Evolutionary conservation across 805 yeast species (phyloP).

Genomic region (Barnettozyma pratensis): DNA sequence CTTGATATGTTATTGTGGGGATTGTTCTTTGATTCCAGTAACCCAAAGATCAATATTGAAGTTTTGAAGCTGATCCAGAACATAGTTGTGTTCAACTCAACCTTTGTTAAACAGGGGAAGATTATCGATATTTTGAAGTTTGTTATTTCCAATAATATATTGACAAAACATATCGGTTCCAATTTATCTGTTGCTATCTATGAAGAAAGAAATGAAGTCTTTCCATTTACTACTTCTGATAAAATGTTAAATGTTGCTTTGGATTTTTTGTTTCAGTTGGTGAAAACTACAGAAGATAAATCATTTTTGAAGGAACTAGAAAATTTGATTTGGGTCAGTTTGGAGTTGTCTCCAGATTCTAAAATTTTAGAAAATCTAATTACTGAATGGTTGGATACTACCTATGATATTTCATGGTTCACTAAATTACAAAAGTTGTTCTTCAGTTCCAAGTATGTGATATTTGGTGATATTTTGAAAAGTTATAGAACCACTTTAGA

Average conservation of each 20-base stretch:
- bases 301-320: constrained; percentile 43
- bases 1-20: constrained; percentile 34
- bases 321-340: constrained; percentile 55
- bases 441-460: constrained; percentile 37
- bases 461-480: constrained; percentile 36
- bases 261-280: constrained; percentile 52
- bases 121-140: constrained; percentile 30
- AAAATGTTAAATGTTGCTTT: constrained; percentile 41
- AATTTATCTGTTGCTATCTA: constrained; percentile 31
- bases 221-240: constrained; percentile 40
- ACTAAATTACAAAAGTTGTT: constrained; percentile 46
- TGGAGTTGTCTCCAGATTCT: constrained; percentile 41
- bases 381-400: constrained; percentile 55
- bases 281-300: constrained; percentile 46
- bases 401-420: constrained; percentile 52
- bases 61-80: constrained; percentile 40
- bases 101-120: constrained; percentile 25
- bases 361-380: constrained; percentile 41
- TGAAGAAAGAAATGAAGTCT: constrained; percentile 35
- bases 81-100: constrained; percentile 40
- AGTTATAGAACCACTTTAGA: constrained; percentile 39
- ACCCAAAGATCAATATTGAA: constrained; percentile 29
- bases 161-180: constrained; percentile 23
- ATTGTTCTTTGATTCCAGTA: constrained; percentile 29
- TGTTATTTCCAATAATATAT: constrained; percentile 26